Conservation (phyloP, 163 green algal species). For the Coccomyxa subellipsoidea region DNA sequence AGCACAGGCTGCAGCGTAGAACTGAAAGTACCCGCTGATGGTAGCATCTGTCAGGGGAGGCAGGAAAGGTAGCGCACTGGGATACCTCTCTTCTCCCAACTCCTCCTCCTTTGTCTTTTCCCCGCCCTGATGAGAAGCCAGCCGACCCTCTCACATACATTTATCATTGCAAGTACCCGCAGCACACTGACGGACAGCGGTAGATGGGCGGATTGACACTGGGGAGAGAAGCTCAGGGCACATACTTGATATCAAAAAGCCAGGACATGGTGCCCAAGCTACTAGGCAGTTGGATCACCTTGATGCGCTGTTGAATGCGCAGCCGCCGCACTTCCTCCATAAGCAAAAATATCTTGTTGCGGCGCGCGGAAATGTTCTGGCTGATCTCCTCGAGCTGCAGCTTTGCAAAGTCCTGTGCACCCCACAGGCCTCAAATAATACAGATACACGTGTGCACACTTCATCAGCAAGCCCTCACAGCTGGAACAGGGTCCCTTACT, state of each 20-base stretch:
- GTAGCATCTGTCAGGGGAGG: constrained; percentile 80
- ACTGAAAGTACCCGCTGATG: constrained; percentile 78
- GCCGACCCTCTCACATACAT: not conserved
- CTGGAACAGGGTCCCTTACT: too few species aligned
- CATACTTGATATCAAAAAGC: too few species aligned
- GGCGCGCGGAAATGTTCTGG: constrained; percentile 69
- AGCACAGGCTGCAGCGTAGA: constrained; percentile 69
- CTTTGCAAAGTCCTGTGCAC: constrained; percentile 76
- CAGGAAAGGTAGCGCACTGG: constrained; percentile 79
- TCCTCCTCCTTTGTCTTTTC: constrained; percentile 39
- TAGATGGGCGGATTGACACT: too few species aligned
- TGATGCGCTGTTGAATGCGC: constrained; percentile 87
- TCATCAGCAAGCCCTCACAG: too few species aligned
- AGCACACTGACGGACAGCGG: not conserved
- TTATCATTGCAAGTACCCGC: too few species aligned
- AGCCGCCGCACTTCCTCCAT: constrained; percentile 95
- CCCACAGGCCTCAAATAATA: too few species aligned
- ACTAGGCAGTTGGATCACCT: too few species aligned
- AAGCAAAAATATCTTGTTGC: constrained; percentile 93
- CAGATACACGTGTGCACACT: too few species aligned
- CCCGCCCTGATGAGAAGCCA: constrained; percentile 16
- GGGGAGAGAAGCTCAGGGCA: too few species aligned
- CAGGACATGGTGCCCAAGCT: too few species aligned
- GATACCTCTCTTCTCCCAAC: constrained; percentile 62
- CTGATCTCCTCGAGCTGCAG: constrained; percentile 81